These are phyloP conservation scores for Daedalea quercina DNA, from an alignment of 768 basidiomycete species.

Conservation along the genomic window DNA sequence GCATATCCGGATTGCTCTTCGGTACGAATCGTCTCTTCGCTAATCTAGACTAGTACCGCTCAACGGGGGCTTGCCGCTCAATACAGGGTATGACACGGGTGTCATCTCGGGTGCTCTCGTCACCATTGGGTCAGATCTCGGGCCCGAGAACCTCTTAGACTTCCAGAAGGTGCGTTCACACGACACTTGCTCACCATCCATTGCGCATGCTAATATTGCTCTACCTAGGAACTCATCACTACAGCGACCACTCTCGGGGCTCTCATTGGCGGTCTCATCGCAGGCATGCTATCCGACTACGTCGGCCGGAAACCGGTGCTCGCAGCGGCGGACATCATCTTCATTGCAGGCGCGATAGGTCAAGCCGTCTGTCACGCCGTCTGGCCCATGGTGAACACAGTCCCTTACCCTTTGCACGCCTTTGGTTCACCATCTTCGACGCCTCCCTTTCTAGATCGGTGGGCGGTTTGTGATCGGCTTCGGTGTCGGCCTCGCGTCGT, in stretches of 20 bases:
- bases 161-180: constrained; percentile 50
- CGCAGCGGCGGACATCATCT: constrained; percentile 61
- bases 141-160: constrained; percentile 46
- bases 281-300: constrained; percentile 66
- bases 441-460: constrained; percentile 38
- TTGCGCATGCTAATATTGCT: background rate
- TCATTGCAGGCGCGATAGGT: constrained; percentile 66
- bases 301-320: constrained; percentile 62
- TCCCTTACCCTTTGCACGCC: background rate
- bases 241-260: constrained; percentile 76
- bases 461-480: constrained; percentile 71
- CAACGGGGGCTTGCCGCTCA: background rate
- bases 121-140: constrained; percentile 61
- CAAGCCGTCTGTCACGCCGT: constrained; percentile 69
- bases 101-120: constrained; percentile 79
- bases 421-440: background rate
- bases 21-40: constrained; percentile 35
- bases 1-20: constrained; percentile 71
- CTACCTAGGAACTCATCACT: constrained; percentile 66
- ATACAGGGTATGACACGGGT: constrained; percentile 71
- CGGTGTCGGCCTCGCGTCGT: constrained; percentile 70
- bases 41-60: background rate
- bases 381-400: constrained; percentile 52
- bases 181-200: background rate
- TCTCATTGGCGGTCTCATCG: constrained; percentile 63